These are phyloP conservation scores for Solanum lycopersicoides DNA, from an alignment of 257 asterid species.

Conservation along the genomic window DNA sequence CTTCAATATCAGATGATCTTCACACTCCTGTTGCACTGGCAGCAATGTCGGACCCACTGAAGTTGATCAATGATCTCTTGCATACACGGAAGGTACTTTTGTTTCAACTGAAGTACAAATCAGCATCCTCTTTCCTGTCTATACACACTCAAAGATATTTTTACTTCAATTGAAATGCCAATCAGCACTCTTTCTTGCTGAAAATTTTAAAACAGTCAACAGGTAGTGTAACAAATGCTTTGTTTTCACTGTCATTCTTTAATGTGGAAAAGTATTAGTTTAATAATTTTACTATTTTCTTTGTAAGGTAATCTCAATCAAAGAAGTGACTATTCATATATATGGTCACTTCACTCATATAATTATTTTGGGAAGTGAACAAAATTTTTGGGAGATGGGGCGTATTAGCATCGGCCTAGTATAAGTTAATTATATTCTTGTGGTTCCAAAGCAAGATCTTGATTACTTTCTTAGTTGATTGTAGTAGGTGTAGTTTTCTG, in stretches of 20 bases:
- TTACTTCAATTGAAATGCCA: background rate
- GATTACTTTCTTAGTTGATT: background rate
- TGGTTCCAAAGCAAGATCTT: background rate
- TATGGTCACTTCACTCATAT: background rate
- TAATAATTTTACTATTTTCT: background rate
- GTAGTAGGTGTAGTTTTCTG: background rate
- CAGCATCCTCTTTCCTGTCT: background rate
- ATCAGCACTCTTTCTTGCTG: background rate
- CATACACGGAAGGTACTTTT: slow-evolving; percentile 78
- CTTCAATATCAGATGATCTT: slow-evolving; percentile 85
- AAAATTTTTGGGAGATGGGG: background rate
- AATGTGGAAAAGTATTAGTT: background rate
- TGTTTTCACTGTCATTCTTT: background rate
- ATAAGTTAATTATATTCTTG: background rate
- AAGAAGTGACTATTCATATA: background rate
- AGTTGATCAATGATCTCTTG: slow-evolving; percentile 73
- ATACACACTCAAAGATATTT: background rate
- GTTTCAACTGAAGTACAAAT: background rate
- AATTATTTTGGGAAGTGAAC: background rate
- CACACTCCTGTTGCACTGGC: slow-evolving; percentile 82
- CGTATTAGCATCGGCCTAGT: background rate
- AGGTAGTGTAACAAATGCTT: background rate
- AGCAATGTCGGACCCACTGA: slow-evolving; percentile 89
- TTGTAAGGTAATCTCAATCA: background rate
- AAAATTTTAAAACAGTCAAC: background rate